These are phyloP conservation scores for Nematocida sp. DNA, from an alignment of 371 early-diverging fungal species.

Conservation along the genomic window DNA sequence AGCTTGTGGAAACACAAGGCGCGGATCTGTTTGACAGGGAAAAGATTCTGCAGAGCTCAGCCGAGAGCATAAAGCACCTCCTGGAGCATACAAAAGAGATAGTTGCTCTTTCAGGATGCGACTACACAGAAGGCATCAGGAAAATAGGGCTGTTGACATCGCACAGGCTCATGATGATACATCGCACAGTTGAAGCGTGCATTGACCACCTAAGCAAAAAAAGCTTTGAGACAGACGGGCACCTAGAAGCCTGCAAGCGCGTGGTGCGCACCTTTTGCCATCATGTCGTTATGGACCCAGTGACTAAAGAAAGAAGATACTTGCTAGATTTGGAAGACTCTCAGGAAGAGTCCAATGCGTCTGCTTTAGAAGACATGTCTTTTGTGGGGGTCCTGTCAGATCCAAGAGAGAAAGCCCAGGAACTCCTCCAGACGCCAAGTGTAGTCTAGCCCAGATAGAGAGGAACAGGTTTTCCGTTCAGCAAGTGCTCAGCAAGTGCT, in stretches of 20 bases:
- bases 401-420: too few species aligned
- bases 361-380: conserved; percentile 18
- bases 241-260: conserved; percentile 52
- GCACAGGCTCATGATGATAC: conserved; percentile 66
- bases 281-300: conserved; percentile 64
- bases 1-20: conserved; percentile 54
- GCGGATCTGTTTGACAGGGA: conserved; percentile 50
- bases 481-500: too few species aligned
- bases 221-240: conserved; percentile 45
- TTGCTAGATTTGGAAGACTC: conserved; percentile 2
- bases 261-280: conserved; percentile 60
- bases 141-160: conserved; percentile 81
- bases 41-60: conserved; percentile 31
- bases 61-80: conserved; percentile 35
- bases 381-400: conserved; percentile 26
- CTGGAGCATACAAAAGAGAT: conserved; percentile 71
- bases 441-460: too few species aligned
- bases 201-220: conserved; percentile 31
- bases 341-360: neutral
- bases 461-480: too few species aligned
- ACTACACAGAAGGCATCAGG: conserved; percentile 75
- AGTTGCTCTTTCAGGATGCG: conserved; percentile 89
- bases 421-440: too few species aligned
- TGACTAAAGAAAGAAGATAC: conserved; percentile 37
- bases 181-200: conserved; percentile 38